Evolutionary conservation across 1,284 basidiomycete species (phyloP).

Genomic region (Stygiomarasmius scandens): DNA sequence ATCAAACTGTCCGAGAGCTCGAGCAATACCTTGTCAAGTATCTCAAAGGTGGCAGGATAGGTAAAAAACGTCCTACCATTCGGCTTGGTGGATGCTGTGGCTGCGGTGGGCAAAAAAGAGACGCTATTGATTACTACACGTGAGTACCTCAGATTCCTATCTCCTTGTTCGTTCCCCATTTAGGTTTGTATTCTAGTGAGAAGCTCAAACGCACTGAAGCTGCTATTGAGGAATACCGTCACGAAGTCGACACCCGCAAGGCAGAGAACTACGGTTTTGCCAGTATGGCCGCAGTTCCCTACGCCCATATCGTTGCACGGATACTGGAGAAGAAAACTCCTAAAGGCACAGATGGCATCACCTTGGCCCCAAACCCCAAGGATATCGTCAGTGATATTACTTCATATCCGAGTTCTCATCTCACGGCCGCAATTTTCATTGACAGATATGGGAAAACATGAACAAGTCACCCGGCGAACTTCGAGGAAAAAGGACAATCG

Average conservation of each 20-base stretch:
- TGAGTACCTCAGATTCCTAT: slow-evolving; percentile 36
- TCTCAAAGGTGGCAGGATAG: slow-evolving; percentile 77
- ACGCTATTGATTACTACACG: slow-evolving; percentile 87
- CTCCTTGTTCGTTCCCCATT: slow-evolving; percentile 3
- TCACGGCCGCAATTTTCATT: background rate
- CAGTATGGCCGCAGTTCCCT: slow-evolving; percentile 90
- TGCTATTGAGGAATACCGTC: slow-evolving; percentile 79
- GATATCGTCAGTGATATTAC: slow-evolving; percentile 64
- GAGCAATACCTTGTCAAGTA: slow-evolving; percentile 85
- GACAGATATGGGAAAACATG: slow-evolving; percentile 86
- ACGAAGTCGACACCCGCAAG: slow-evolving; percentile 73
- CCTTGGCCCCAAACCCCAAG: slow-evolving; percentile 82
- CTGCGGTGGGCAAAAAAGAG: slow-evolving; percentile 73
- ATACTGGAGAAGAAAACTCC: slow-evolving; percentile 68
- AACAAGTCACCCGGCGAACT: slow-evolving; percentile 71
- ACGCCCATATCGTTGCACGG: slow-evolving; percentile 84
- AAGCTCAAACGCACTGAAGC: slow-evolving; percentile 78
- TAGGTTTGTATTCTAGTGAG: slow-evolving; percentile 41
- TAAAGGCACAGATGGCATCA: slow-evolving; percentile 71
- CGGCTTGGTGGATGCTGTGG: slow-evolving; percentile 74
- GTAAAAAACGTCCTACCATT: slow-evolving; percentile 74
- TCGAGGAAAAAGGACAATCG: slow-evolving; percentile 67
- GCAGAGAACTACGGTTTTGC: slow-evolving; percentile 93
- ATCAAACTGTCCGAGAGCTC: slow-evolving; percentile 82
- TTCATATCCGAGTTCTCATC: background rate